Base-by-base conservation (phyloP, 768 basidiomycete species). In the Collybiopsis confluens region DNA sequence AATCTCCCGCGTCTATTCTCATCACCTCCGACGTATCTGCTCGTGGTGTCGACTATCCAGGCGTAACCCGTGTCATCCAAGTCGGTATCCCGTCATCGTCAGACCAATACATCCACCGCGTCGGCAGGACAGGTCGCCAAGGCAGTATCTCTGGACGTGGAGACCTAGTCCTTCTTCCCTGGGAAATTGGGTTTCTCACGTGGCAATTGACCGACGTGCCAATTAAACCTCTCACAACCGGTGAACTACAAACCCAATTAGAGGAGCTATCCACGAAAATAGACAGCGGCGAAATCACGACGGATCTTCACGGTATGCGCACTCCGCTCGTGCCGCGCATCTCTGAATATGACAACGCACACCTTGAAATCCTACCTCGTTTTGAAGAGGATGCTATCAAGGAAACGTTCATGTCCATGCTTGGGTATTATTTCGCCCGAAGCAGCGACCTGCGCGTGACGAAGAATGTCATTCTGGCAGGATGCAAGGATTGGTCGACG, bases 11-110 rank as follows among this genome's bases (percentile, higher is more conserved):
- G 0, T 73, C 80, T 2, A 72, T 97, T 27, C 79, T 96, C 48
- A 75, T 97, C 59, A 88, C 85, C 3, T 93, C 92, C 1, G 93
- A 96, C 59, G 85, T 96, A 4, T 93, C 90, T 26, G 91, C 92
- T 20, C 82, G 92, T 54, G 91, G 91, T 15, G 80, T 95, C 42
- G 91, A 96, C 66, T 96, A 95, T 65, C 92, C 92, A 7, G 83
- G 81, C 18, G 89, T 94, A 20, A 91, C 90, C 0, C 84, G 93
- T 36, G 88, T 95, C 56, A 88, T 98, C 58, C 97, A 98, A 66
- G 75, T 99, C 47, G 94, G 96, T 47, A 74, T 89, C 6, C 94
- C 96, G 2, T 65, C 70, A 5, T 74, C 70, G 1, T 68, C 79
- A 9, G 87, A 92, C 20, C 80, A 85, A 58, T 96, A 97, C 65